phyloP scores from a whole-genome alignment of 495 filamentous ascomycete species.

The Parachaetomium inaequale region DNA sequence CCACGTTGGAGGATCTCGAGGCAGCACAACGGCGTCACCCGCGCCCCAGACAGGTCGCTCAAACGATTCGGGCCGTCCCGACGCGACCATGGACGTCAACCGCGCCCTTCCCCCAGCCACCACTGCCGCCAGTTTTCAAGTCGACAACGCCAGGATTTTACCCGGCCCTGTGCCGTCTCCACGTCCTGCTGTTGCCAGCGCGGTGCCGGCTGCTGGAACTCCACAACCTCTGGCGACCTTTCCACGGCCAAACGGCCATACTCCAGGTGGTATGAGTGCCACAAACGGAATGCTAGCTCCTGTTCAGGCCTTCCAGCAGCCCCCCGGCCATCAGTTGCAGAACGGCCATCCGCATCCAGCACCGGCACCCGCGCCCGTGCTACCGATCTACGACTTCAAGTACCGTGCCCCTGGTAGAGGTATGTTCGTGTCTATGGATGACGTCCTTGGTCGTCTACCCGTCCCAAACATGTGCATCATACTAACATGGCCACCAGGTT shows the following conservation, averaged over 20 bases:
- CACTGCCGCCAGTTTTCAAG: slow-evolving; percentile 30
- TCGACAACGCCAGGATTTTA: slow-evolving; percentile 43
- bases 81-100: slow-evolving; percentile 30
- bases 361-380: slow-evolving; percentile 15
- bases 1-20: slow-evolving; percentile 49
- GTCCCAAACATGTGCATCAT: not conserved
- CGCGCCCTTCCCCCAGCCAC: slow-evolving; percentile 23
- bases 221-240: slow-evolving; percentile 38
- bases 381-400: slow-evolving; percentile 27
- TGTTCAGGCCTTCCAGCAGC: slow-evolving; percentile 25
- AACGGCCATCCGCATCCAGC: slow-evolving; percentile 28
- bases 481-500: slow-evolving; percentile 22
- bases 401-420: slow-evolving; percentile 53
- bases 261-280: slow-evolving; percentile 21
- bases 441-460: not conserved
- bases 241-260: slow-evolving; percentile 36
- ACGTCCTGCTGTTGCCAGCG: slow-evolving; percentile 39
- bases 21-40: slow-evolving; percentile 51
- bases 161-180: slow-evolving; percentile 47
- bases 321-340: slow-evolving; percentile 26
- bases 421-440: slow-evolving; percentile 32
- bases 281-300: slow-evolving; percentile 19
- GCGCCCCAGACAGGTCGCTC: slow-evolving; percentile 48
- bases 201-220: slow-evolving; percentile 43
- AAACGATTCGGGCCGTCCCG: slow-evolving; percentile 30